phyloP scores from a whole-genome alignment of 73 alveolate species.

The Effrenium voratum region DNA sequence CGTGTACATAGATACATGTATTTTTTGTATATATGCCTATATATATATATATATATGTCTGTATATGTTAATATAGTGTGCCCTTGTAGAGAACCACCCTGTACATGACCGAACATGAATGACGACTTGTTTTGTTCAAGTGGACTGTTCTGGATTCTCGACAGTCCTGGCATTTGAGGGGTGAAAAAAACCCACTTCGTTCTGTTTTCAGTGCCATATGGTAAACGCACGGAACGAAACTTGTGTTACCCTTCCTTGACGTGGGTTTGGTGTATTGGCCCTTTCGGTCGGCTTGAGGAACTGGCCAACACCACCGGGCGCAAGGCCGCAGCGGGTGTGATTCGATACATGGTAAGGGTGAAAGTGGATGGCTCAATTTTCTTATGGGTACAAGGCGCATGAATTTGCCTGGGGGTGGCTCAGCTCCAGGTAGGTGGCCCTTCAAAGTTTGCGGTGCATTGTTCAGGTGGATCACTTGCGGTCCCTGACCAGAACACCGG shows the following conservation, averaged over 20 bases:
- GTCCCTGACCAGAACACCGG: neutral
- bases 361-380: neutral
- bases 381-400: neutral
- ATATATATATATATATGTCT: no score
- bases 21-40: no score
- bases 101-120: no score
- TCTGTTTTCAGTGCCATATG: neutral
- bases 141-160: no score
- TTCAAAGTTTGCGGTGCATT: neutral
- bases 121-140: no score
- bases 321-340: neutral
- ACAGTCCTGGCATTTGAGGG: neutral
- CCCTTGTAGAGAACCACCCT: no score
- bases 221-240: no score
- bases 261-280: neutral
- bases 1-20: no score
- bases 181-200: neutral
- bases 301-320: conserved; percentile 55
- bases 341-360: neutral
- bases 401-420: neutral
- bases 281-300: neutral
- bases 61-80: no score
- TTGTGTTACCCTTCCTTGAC: no score
- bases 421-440: neutral
- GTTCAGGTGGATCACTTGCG: neutral